These are phyloP conservation scores for Cardamine occulta DNA, from an alignment of 345 rosid genomes.

Conservation along the genomic window DNA sequence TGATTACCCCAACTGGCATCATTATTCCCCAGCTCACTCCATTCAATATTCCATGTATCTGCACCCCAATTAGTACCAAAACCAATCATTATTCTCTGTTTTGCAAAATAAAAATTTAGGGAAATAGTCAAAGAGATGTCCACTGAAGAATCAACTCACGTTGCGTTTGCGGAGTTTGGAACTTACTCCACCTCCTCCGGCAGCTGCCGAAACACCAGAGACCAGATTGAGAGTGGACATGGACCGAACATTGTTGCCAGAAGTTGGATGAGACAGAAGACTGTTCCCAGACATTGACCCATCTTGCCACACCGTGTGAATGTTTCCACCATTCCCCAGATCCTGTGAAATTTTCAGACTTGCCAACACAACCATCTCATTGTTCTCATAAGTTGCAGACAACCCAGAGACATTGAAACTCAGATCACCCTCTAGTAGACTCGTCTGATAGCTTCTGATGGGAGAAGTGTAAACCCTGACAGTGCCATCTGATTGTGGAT, in stretches of 20 bases:
- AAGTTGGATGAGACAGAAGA: slow-evolving; percentile 52
- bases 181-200: slow-evolving; percentile 46
- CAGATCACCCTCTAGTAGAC: slow-evolving; percentile 55
- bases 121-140: slow-evolving; percentile 51
- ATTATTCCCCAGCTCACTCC: slow-evolving; percentile 85
- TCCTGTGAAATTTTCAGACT: slow-evolving; percentile 50
- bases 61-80: slow-evolving; percentile 33
- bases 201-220: slow-evolving; percentile 57
- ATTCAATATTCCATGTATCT: slow-evolving; percentile 88
- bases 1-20: slow-evolving; percentile 76
- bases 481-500: slow-evolving; percentile 58
- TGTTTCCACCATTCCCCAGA: slow-evolving; percentile 39
- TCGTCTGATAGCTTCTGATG: slow-evolving; percentile 55
- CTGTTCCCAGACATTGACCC: slow-evolving; percentile 59
- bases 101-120: slow-evolving; percentile 39
- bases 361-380: slow-evolving; percentile 75
- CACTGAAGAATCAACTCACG: slow-evolving; percentile 57
- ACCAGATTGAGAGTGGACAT: slow-evolving; percentile 63
- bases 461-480: slow-evolving; percentile 74
- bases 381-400: slow-evolving; percentile 56
- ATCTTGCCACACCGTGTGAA: slow-evolving; percentile 89
- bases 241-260: slow-evolving; percentile 65
- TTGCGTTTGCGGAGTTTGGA: slow-evolving; percentile 56
- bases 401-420: slow-evolving; percentile 68
- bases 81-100: slow-evolving; percentile 28